Base-by-base conservation (phyloP, 176 grass and related monocot species). In the Tillandsia fasciculata region DNA sequence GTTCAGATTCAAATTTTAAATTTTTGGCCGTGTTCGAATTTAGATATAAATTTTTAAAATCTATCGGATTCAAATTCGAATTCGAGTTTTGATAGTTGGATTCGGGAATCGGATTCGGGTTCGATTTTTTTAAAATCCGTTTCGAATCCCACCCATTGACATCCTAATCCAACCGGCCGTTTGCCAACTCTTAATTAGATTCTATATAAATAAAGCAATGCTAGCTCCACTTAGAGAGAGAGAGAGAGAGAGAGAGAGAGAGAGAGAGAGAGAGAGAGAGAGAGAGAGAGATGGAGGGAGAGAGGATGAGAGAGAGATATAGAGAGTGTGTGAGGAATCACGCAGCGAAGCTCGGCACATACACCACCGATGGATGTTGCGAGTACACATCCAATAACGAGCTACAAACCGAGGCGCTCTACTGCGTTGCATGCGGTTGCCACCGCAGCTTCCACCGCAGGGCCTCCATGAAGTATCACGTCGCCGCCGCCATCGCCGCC, bases 291-390 rank as follows among this genome's bases (percentile, higher is more conserved):
- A 52, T n/a, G 54, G 64, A 67, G 47, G 10, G n/a, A 53, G 66
- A 80, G 67, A 63, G 10, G 70, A 72, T 58, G 54, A 58, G 80
- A 72, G 90, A 83, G 68, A 79, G 86, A 74, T 83, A 96, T 77
- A 83, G 80, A 49, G 88, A 96, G 81, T 96, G 91, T 83, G 81
- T 91, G 91, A 86, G 76, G 74, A 96, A 96, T 76, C 91, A 96
- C 70, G 91, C 91, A 20, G 91, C 91, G 48, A 88, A 85, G 74
- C 83, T 96, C 42, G 91, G 91, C 23, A 88, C 85, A 6, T 96
- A 96, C 75, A 88, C 91, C 1, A 79, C 80, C 47, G 91, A 96
- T 71, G 91, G 91, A 0, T 96, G 91, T 75, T 91, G 91, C 65
- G 91, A 96, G 79, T 96, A 88, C 88, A 96, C 82, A 70, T 76